Percentiles rank a stretch among this genome's conserved stretches.
These are phyloP conservation scores for Lasiosphaeria hispida DNA, from an alignment of 495 filamentous ascomycete genomes.

Conservation along the genomic window DNA sequence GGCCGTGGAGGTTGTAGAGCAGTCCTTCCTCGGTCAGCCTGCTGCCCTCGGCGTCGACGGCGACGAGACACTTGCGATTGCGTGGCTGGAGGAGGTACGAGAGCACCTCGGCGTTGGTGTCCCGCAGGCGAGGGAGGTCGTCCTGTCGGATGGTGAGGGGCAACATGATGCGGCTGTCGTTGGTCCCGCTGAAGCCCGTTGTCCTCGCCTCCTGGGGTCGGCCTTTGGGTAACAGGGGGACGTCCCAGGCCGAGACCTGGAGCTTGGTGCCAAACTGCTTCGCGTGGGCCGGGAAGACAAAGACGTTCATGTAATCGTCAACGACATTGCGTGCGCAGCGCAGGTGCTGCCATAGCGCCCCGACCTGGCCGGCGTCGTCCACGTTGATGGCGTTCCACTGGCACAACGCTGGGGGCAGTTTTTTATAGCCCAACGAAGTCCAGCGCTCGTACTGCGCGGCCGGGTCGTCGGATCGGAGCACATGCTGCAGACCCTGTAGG, in stretches of 20 bases:
- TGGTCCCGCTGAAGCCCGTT: constrained; percentile 54
- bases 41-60: not conserved
- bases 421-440: constrained; percentile 23
- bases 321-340: constrained; percentile 35
- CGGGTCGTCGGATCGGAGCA: constrained; percentile 49
- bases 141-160: constrained; percentile 50
- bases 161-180: constrained; percentile 44
- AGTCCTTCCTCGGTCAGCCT: constrained; percentile 40
- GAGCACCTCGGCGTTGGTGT: constrained; percentile 50
- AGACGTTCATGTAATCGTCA: constrained; percentile 49
- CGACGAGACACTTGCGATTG: not conserved
- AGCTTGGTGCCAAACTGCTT: constrained; percentile 49
- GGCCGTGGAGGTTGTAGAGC: constrained; percentile 25
- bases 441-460: constrained; percentile 45
- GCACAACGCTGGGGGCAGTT: constrained; percentile 40
- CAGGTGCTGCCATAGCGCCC: constrained; percentile 37
- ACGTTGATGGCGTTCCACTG: constrained; percentile 48
- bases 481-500: constrained; percentile 32
- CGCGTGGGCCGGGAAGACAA: constrained; percentile 50
- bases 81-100: constrained; percentile 1
- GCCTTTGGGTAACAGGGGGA: constrained; percentile 37
- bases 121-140: constrained; percentile 42
- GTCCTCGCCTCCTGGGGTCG: constrained; percentile 20
- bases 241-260: constrained; percentile 51
- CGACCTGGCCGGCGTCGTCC: constrained; percentile 43